A percentile compares a stretch with the other conserved stretches of the same genome.
Conservation (phyloP, 768 basidiomycete genomes). For the Pulveroboletus sp. region DNA sequence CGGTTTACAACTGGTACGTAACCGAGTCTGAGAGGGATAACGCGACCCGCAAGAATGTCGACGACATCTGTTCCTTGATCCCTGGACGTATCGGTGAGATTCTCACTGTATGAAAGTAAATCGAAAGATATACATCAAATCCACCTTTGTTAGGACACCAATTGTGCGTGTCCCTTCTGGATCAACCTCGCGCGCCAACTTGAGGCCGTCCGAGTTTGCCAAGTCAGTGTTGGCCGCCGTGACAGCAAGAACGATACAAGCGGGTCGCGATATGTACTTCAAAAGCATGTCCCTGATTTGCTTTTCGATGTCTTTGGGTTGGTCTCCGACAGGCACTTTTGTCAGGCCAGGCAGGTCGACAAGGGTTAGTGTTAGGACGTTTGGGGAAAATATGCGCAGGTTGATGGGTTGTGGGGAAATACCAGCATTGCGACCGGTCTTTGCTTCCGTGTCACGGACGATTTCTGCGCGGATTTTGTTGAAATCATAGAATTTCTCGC, state of each 20-base stretch:
- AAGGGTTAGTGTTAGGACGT: slow-evolving; percentile 94
- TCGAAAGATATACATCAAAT: slow-evolving; percentile 77
- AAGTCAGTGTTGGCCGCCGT: slow-evolving; percentile 95
- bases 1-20: slow-evolving; percentile 99
- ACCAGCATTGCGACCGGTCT: slow-evolving; percentile 98
- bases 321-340: slow-evolving; percentile 93
- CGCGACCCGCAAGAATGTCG: slow-evolving; percentile 94
- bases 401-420: slow-evolving; percentile 98
- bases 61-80: slow-evolving; percentile 98
- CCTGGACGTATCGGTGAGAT: slow-evolving; percentile 45
- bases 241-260: slow-evolving; percentile 95
- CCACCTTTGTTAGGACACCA: slow-evolving; percentile 97
- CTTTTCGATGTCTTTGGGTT: slow-evolving; percentile 95
- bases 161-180: slow-evolving; percentile 96
- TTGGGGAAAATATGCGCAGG: slow-evolving; percentile 94
- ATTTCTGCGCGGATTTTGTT: slow-evolving; percentile 96
- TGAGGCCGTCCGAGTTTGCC: slow-evolving; percentile 97
- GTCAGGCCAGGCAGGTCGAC: slow-evolving; percentile 97
- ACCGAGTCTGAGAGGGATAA: slow-evolving; percentile 93
- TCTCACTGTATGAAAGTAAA: neutral
- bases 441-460: slow-evolving; percentile 93
- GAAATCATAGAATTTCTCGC: slow-evolving; percentile 98
- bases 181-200: slow-evolving; percentile 95
- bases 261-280: slow-evolving; percentile 93
- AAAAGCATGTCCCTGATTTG: slow-evolving; percentile 96